Conservation (phyloP, 2,329 filamentous ascomycete species). For the Periglandula ipomoeae region DNA sequence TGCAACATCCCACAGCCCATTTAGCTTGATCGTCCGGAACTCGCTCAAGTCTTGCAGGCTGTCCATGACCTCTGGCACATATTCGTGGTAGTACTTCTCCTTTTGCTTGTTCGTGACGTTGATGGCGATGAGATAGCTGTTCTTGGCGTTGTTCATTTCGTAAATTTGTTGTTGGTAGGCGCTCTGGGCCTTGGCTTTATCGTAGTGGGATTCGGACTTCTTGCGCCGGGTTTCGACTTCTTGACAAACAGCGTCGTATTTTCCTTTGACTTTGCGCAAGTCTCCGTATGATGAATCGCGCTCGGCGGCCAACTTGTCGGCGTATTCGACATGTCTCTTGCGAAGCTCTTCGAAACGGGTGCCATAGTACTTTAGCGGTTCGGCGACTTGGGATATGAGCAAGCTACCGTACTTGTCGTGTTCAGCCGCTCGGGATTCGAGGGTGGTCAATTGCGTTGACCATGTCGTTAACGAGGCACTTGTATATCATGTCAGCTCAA, state of each 20-base stretch:
- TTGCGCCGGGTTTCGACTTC: constrained; percentile 92
- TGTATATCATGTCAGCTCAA: constrained; percentile 1
- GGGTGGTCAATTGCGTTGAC: constrained; percentile 84
- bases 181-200: constrained; percentile 85
- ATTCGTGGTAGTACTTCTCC: constrained; percentile 94
- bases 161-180: constrained; percentile 85
- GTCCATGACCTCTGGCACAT: constrained; percentile 87
- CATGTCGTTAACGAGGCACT: constrained; percentile 94
- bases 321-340: constrained; percentile 84
- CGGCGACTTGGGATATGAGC: constrained; percentile 70
- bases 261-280: constrained; percentile 80
- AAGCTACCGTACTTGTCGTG: constrained; percentile 79
- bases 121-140: constrained; percentile 93
- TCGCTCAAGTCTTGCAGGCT: constrained; percentile 90
- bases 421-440: constrained; percentile 80
- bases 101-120: constrained; percentile 97
- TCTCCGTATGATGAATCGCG: constrained; percentile 76
- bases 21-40: constrained; percentile 75
- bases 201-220: constrained; percentile 89
- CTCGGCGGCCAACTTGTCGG: constrained; percentile 81
- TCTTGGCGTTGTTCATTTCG: constrained; percentile 98
- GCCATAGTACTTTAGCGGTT: constrained; percentile 70
- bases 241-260: constrained; percentile 88
- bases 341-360: constrained; percentile 81
- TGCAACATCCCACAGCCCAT: constrained; percentile 75